Base-by-base conservation (phyloP, 2,329 filamentous ascomycete genomes). In the Aureobasidium lini region DNA sequence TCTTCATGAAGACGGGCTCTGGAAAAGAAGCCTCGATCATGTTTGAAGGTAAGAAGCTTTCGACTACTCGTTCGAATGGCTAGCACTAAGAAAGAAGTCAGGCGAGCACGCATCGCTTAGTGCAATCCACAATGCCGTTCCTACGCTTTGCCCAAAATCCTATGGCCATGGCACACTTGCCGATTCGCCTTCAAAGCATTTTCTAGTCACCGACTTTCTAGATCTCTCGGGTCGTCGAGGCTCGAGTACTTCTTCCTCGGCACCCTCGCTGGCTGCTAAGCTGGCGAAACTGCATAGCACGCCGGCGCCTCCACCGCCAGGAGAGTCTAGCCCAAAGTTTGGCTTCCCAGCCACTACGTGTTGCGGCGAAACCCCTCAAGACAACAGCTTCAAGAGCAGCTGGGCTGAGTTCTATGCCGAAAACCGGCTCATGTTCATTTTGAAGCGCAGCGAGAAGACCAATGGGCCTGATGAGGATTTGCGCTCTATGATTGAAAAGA, bases 361-460 rank as follows among this genome's bases (percentile, higher is more conserved):
- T 73, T 96, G 93, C 72, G 92, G 92, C 2, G 83, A 89, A 47
- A 94, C 90, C 7, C 81, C 81, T 42, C 93, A 96, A 73, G 83
- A 90, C 49, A 97, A 96, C 69, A 75, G 75, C 0, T 95, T 82
- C 75, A 81, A 78, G 49, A 74, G 77, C 6, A 87, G 83, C 10
- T 97, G 93, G 93, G 84, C 88, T 0, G 85, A 90, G 0, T 96
- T 97, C 68, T 96, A 90, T 70, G 88, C 87, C 0, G 80, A 95
- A 32, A 86, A 87, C 65, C 79, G 92, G 3, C 73, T 96, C 52
- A 77, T 85, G 10, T 79, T 79, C 50, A 86, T 96, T 48, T 68
- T 89, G 11, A 72, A 73, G 7, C 76, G 79, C 28, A 82, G 81
- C 0, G 77, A 85, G 63, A 72, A 72, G 64, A 80, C 79, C 1